Base-by-base conservation (phyloP, 2,329 filamentous ascomycete species). In the Dactylellina drechsleri region DNA sequence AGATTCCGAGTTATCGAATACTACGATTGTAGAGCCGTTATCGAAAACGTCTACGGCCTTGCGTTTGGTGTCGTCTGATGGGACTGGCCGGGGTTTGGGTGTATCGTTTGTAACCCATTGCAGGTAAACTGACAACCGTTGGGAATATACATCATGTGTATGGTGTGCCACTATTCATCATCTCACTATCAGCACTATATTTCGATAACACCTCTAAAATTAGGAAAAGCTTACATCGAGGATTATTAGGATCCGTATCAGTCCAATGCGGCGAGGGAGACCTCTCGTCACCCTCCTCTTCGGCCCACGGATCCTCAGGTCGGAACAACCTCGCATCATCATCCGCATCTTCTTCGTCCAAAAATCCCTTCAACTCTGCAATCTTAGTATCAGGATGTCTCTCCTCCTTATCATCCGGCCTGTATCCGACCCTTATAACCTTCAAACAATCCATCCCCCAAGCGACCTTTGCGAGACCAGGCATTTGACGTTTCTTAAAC, bases 361-460 rank as follows among this genome's bases (percentile, higher is more conserved):
- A 53, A 16, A 84, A 86, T 41, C 82, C 80, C 77, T 86, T 85
- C 53, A 87, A 78, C 78, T 85, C 84, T 81, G 85, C 84, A 79
- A 86, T 83, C 78, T 84, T 83, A 45, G 82, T 81, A 41, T 80
- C 78, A 12, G 77, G 68, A 60, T 80, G 74, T 77, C 74, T 50
- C 3, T 76, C 77, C 36, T 76, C 76, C 15, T 78, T 65, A 43
- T 61, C 56, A 28, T 59, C 57, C 45, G 75, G 70, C 26, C 74
- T 65, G 41, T 78, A 59, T 4, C 15, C 58, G 15, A 76, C 72
- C 16, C 74, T 57, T 64, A 84, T 86, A 15, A 82, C 79, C 78
- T 84, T 84, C 74, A 87, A 79, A 78, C 86, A 86, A 78, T 87
- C 85, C 74, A 84, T 77, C 1, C 85, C 84, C 78, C 86, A 86